A percentile compares a stretch with the other conserved stretches of the same genome.
Evolutionary conservation across 306 rosid genomes (phyloP).

Genomic region (peach (Prunus persica)): Prunus_persica_NCBIv2 NC_034011.1:5262501-5263000

Average conservation of each 20-base stretch:
- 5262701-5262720: neutral
- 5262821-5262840: neutral
- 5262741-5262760: neutral
- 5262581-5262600: neutral
- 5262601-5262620: neutral
- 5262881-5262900: neutral
- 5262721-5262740: neutral
- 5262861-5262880: neutral
- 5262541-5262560: neutral
- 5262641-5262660: neutral
- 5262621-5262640: neutral
- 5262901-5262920: neutral
- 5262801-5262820: neutral
- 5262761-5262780: neutral
- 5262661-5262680: neutral
- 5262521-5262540: neutral
- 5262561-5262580: neutral
- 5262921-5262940: neutral
- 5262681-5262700: neutral
- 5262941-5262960: neutral
- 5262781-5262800: neutral
- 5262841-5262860: neutral
- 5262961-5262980: neutral
- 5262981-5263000: neutral
- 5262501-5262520: neutral